A percentile compares a stretch with the other conserved stretches of the same genome.
Conservation (phyloP, 1,284 basidiomycete genomes). For the Ustilago shanxiensis region DNA sequence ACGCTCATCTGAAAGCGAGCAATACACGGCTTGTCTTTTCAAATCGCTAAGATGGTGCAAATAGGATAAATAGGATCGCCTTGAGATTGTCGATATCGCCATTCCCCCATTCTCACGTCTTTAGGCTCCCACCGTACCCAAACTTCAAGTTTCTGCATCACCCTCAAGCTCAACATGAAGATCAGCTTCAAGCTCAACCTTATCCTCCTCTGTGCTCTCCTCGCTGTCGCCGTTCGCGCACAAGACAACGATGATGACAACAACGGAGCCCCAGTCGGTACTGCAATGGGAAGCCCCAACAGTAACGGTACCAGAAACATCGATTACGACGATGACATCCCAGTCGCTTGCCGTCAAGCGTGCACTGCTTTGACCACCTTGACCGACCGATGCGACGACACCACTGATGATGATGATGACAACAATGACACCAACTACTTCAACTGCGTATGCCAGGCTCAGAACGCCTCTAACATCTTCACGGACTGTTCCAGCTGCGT, state of each 20-base stretch:
- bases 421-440: not conserved
- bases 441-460: slow-evolving; percentile 5
- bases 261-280: not conserved
- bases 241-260: not conserved
- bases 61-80: no score
- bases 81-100: no score
- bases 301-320: not conserved
- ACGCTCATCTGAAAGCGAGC: no score
- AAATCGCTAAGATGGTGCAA: no score
- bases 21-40: no score
- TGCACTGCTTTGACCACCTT: not conserved
- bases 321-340: not conserved
- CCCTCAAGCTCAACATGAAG: no score
- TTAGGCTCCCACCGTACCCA: no score
- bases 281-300: no score
- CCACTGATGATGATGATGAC: slow-evolving; percentile 1
- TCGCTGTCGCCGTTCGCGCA: not conserved
- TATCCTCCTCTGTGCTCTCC: not conserved
- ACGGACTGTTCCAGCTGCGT: slow-evolving; percentile 1
- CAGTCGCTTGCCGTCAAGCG: not conserved
- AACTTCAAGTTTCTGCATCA: no score
- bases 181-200: no score
- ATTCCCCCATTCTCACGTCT: no score
- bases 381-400: slow-evolving; percentile 11
- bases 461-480: slow-evolving; percentile 7